These are phyloP conservation scores for Coprinopsis marcescibilis DNA, from an alignment of 768 basidiomycete species.

Conservation along the genomic window DNA sequence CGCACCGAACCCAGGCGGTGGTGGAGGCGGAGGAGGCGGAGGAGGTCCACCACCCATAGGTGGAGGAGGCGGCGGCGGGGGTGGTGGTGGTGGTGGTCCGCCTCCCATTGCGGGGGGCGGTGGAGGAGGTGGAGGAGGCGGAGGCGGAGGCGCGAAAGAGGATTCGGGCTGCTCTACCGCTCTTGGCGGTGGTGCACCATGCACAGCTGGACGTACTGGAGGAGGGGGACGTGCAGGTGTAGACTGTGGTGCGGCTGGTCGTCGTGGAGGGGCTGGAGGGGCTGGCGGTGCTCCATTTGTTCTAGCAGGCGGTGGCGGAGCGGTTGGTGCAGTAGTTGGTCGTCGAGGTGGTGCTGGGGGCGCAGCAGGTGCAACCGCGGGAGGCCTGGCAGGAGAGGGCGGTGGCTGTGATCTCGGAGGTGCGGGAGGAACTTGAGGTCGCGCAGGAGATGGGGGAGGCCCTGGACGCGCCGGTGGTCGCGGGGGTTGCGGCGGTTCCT, in stretches of 20 bases:
- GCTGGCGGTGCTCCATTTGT: conserved; percentile 29
- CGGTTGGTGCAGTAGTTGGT: conserved; percentile 32
- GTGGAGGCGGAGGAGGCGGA: conserved; percentile 40
- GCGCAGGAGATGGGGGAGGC: conserved; percentile 28
- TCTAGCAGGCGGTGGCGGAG: conserved; percentile 35
- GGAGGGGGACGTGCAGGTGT: conserved; percentile 28
- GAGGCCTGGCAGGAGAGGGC: conserved; percentile 29
- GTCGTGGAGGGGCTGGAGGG: conserved; percentile 32
- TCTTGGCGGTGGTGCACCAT: conserved; percentile 24
- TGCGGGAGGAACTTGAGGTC: conserved; percentile 24
- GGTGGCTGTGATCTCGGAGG: conserved; percentile 28
- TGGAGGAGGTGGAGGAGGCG: conserved; percentile 27
- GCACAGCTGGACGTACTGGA: conserved; percentile 23
- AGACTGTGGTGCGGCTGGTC: conserved; percentile 25
- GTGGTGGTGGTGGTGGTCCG: conserved; percentile 26
- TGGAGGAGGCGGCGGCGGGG: conserved; percentile 39
- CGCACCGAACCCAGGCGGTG: conserved; percentile 30
- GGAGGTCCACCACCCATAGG: conserved; percentile 29
- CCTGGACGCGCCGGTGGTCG: conserved; percentile 18
- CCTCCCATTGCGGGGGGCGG: conserved; percentile 24
- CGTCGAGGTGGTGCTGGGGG: conserved; percentile 24
- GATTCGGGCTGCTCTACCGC: conserved; percentile 20
- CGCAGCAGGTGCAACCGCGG: conserved; percentile 15
- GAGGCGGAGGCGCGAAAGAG: conserved; percentile 35
- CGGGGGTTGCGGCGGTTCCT: conserved; percentile 20